These are phyloP conservation scores for Balamuthia mandrillaris DNA, from an alignment of 208 protist genomes.

Conservation along the genomic window DNA sequence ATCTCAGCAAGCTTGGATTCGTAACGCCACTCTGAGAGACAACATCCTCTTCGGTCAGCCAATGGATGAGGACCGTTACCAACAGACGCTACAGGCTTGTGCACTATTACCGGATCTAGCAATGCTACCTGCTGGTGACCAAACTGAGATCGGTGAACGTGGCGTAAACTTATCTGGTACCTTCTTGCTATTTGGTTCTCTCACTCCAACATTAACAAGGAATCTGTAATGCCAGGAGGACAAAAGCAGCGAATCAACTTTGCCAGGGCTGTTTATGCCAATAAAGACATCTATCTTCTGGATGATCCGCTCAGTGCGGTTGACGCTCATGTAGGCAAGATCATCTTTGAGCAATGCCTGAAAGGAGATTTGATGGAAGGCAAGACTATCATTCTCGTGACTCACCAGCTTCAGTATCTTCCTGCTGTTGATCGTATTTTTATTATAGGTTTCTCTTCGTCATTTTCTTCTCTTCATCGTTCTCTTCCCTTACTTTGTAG, in stretches of 20 bases:
- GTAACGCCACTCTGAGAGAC: constrained; percentile 83
- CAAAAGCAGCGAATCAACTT: no score
- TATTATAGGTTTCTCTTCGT: no score
- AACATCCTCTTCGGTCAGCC: constrained; percentile 83
- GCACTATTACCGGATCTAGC: neutral
- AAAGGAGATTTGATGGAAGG: constrained; percentile 50
- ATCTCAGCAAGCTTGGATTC: constrained; percentile 84
- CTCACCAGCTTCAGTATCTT: constrained; percentile 86
- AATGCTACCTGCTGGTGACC: constrained; percentile 41
- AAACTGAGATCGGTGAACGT: constrained; percentile 60
- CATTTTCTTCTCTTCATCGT: no score
- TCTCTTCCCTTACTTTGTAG: no score
- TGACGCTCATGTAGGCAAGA: constrained; percentile 67
- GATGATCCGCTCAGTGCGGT: constrained; percentile 72
- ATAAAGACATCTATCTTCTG: constrained; percentile 69
- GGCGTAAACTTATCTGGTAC: constrained; percentile 73
- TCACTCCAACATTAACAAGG: neutral
- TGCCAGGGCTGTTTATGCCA: constrained; percentile 70
- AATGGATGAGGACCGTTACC: constrained; percentile 69
- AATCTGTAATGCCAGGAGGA: constrained; percentile 70
- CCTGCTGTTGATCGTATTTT: constrained; percentile 69
- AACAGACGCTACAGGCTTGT: neutral
- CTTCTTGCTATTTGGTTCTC: neutral
- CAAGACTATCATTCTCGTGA: constrained; percentile 85
- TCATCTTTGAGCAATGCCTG: constrained; percentile 66